These are phyloP conservation scores for Soucietia sequanensis DNA, from an alignment of 805 yeast genomes.

Conservation along the genomic window DNA sequence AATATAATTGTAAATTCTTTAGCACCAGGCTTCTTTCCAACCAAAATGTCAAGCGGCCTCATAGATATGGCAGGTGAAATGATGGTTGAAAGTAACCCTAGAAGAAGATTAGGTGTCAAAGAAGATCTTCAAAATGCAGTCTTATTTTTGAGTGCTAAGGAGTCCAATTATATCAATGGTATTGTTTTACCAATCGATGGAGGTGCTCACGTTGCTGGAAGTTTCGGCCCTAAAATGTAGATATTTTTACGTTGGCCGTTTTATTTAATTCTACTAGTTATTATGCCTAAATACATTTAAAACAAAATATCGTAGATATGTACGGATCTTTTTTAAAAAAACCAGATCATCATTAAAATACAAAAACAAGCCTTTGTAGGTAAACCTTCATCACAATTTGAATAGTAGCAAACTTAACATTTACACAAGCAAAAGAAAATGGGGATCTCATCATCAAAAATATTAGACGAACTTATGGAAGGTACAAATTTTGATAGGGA, in stretches of 20 bases:
- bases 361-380: no score
- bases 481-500: slow-evolving; percentile 86
- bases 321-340: no score
- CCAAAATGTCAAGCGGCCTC: slow-evolving; percentile 70
- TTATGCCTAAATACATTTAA: no score
- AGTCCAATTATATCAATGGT: slow-evolving; percentile 64
- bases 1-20: slow-evolving; percentile 67
- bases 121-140: slow-evolving; percentile 57
- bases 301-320: no score
- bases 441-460: slow-evolving; percentile 63
- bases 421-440: slow-evolving; percentile 20
- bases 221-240: slow-evolving; percentile 3
- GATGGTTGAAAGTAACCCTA: slow-evolving; percentile 53
- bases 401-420: neutral
- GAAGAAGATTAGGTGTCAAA: slow-evolving; percentile 59
- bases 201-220: slow-evolving; percentile 49
- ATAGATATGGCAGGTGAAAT: slow-evolving; percentile 49
- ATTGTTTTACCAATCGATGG: slow-evolving; percentile 70
- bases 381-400: neutral
- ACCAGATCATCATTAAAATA: no score
- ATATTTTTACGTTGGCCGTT: neutral
- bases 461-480: slow-evolving; percentile 69
- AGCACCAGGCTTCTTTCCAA: slow-evolving; percentile 78
- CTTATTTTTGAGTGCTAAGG: slow-evolving; percentile 53
- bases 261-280: no score